Percentiles rank a stretch among this genome's conserved stretches.
Evolutionary conservation across 2,329 filamentous ascomycete species (phyloP).

Genomic region (Ophiostoma himal-ulmi): DNA sequence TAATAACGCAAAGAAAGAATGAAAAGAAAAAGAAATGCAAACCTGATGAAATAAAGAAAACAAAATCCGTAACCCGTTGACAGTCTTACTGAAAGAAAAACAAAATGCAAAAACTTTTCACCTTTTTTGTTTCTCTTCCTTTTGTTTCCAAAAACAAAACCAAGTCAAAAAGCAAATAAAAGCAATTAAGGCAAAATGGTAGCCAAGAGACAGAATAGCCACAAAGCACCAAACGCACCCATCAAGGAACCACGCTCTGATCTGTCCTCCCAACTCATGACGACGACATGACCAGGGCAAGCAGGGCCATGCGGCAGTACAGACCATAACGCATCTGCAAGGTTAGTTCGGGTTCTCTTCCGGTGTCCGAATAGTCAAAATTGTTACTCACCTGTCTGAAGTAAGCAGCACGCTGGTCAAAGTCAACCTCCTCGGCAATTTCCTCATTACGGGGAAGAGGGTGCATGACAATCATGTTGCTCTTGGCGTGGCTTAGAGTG

Average conservation of each 20-base stretch:
- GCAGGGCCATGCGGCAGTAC: conserved; percentile 94
- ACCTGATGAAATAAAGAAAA: conserved; percentile 2
- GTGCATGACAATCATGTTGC: conserved; percentile 90
- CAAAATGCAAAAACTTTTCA: conserved; percentile 22
- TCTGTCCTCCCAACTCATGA: conserved; percentile 26
- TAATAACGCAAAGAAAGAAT: conserved; percentile 17
- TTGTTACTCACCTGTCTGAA: conserved; percentile 84
- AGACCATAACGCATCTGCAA: conserved; percentile 90
- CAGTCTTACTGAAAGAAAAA: background rate
- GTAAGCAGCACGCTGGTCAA: conserved; percentile 93
- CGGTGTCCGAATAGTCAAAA: background rate
- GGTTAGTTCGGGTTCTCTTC: conserved; percentile 9
- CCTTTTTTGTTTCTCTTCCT: conserved; percentile 6
- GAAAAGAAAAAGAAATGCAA: conserved; percentile 14
- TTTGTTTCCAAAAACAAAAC: conserved; percentile 13
- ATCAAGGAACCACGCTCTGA: background rate
- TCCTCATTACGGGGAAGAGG: conserved; percentile 90
- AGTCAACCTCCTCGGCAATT: conserved; percentile 92
- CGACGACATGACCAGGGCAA: conserved; percentile 79
- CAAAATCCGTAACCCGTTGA: background rate
- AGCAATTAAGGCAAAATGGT: background rate
- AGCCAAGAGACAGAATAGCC: background rate
- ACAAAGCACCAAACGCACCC: background rate
- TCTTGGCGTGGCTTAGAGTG: conserved; percentile 85
- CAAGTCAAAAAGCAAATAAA: background rate